Percentiles rank a stretch among this genome's conserved stretches.
Conservation (phyloP, 306 rosid genomes). For the Cucurbita ficifolia region DNA sequence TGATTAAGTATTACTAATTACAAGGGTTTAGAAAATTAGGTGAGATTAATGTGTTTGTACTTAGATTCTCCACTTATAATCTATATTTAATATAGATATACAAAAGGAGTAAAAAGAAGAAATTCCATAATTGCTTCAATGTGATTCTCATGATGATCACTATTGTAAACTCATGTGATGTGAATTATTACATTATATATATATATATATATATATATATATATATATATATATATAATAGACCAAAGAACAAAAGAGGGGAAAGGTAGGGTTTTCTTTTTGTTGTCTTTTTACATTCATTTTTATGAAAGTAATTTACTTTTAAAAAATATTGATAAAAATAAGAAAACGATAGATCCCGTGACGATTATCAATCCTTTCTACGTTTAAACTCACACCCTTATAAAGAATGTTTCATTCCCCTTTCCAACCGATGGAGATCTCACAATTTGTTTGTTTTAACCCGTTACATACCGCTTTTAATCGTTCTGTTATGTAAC, state of each 20-base stretch:
- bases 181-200: conserved; percentile 45
- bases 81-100: conserved; percentile 17
- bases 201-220: conserved; percentile 16
- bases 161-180: conserved; percentile 70
- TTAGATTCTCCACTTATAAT: conserved; percentile 1
- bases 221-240: background rate
- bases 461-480: too few relatives aligned
- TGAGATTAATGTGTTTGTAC: background rate
- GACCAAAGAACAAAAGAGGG: conserved; percentile 18
- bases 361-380: too few relatives aligned
- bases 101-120: conserved; percentile 30
- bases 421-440: too few relatives aligned
- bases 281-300: background rate
- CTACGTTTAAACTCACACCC: too few relatives aligned
- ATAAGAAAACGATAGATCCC: background rate
- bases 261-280: background rate
- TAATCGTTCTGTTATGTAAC: too few relatives aligned
- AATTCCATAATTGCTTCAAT: conserved; percentile 69
- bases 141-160: conserved; percentile 54
- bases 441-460: too few relatives aligned
- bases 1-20: background rate
- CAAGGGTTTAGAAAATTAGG: too few relatives aligned
- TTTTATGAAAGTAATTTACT: background rate
- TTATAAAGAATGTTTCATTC: too few relatives aligned
- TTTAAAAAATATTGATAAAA: background rate